Percentiles rank a stretch among this genome's conserved stretches.
These are phyloP conservation scores for Metarhizium album DNA, from an alignment of 2,329 filamentous ascomycete genomes.

Conservation along the genomic window DNA sequence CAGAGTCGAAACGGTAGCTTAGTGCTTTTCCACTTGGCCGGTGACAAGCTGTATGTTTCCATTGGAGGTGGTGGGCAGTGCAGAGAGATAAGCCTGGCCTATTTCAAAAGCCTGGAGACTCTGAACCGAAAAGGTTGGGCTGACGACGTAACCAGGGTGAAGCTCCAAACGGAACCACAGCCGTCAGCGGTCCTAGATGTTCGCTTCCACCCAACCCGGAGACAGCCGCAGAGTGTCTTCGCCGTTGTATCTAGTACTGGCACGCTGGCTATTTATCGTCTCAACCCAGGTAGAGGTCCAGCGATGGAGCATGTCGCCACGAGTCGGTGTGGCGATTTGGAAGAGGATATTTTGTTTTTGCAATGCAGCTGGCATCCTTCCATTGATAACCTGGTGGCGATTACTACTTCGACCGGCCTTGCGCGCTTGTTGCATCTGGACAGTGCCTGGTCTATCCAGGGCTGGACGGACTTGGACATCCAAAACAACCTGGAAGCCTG, in stretches of 20 bases:
- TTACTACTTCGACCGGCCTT: constrained; percentile 60
- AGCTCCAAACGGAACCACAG: constrained; percentile 47
- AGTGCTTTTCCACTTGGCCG: constrained; percentile 49
- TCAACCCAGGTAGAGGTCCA: constrained; percentile 29
- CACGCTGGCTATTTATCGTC: constrained; percentile 51
- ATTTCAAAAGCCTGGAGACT: background rate
- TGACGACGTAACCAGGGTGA: constrained; percentile 2
- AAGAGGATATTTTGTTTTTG: constrained; percentile 53
- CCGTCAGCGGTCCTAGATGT: constrained; percentile 74
- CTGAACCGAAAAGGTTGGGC: background rate
- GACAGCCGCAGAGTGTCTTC: constrained; percentile 39
- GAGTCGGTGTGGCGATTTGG: constrained; percentile 37
- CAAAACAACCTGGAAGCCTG: constrained; percentile 58
- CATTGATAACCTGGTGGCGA: constrained; percentile 43
- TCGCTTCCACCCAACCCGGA: constrained; percentile 54
- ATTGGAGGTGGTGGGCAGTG: background rate
- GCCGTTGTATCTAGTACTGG: constrained; percentile 73
- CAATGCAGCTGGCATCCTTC: constrained; percentile 64
- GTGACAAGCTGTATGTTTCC: constrained; percentile 42
- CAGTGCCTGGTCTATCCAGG: constrained; percentile 27
- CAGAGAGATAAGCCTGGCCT: background rate
- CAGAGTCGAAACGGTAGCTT: constrained; percentile 67
- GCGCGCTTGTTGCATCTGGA: constrained; percentile 46
- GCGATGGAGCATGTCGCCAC: constrained; percentile 30
- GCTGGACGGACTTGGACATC: constrained; percentile 28